Evolutionary conservation across 2,329 filamentous ascomycete species (phyloP).

Genomic region (Aspergillus spinulosporus): DNA sequence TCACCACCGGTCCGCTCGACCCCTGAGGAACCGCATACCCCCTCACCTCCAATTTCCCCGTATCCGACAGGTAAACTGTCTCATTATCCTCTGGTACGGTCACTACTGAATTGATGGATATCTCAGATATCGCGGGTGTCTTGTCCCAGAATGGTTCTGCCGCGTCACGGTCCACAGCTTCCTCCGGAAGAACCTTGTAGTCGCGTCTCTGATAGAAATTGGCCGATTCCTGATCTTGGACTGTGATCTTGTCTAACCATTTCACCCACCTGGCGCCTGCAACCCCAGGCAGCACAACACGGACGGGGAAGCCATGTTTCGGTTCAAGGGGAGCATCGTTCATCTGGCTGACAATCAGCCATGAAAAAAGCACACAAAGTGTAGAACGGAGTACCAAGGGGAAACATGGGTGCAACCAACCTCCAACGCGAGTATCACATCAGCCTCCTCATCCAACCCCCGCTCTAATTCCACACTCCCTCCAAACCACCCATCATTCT

Average conservation of each 20-base stretch:
- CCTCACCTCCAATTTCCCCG: slow-evolving; percentile 50
- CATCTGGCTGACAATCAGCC: slow-evolving; percentile 33
- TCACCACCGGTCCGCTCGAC: slow-evolving; percentile 53
- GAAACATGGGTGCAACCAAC: no score
- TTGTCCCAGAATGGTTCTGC: slow-evolving; percentile 56
- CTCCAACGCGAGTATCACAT: slow-evolving; percentile 52
- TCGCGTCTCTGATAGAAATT: slow-evolving; percentile 61
- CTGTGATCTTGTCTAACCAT: slow-evolving; percentile 46
- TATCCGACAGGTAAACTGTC: slow-evolving; percentile 41
- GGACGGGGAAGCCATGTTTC: slow-evolving; percentile 47
- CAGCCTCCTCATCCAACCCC: slow-evolving; percentile 46
- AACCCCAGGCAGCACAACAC: slow-evolving; percentile 46
- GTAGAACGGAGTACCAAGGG: no score
- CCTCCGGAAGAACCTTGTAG: slow-evolving; percentile 60
- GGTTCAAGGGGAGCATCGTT: slow-evolving; percentile 43
- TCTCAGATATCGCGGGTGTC: slow-evolving; percentile 54
- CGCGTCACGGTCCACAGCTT: slow-evolving; percentile 49
- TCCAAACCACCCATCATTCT: slow-evolving; percentile 62
- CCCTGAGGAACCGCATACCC: slow-evolving; percentile 60
- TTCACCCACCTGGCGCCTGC: slow-evolving; percentile 46
- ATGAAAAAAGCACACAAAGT: no score
- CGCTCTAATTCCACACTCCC: slow-evolving; percentile 53
- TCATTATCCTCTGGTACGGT: slow-evolving; percentile 49
- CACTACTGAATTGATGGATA: slow-evolving; percentile 59
- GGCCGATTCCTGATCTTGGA: slow-evolving; percentile 52